These are phyloP conservation scores for Reticulascus tulasneorum DNA, from an alignment of 2,329 filamentous ascomycete species.

Conservation along the genomic window DNA sequence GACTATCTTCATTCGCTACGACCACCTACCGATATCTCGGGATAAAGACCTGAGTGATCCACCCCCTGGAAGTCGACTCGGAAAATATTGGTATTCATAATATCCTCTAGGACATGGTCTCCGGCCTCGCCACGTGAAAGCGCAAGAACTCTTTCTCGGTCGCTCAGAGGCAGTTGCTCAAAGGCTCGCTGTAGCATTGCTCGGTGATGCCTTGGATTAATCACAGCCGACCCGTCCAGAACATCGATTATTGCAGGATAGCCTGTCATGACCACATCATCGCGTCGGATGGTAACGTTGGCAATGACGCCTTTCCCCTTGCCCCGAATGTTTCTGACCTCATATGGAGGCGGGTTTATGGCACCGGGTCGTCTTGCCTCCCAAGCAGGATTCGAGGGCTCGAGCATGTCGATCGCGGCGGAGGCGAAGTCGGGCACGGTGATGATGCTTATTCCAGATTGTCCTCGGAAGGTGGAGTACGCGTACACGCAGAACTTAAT, in stretches of 20 bases:
- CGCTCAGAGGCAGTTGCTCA: slow-evolving; percentile 19
- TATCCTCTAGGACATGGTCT: slow-evolving; percentile 26
- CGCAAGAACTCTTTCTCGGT: slow-evolving; percentile 17
- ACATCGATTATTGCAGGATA: slow-evolving; percentile 23
- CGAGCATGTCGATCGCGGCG: slow-evolving; percentile 1
- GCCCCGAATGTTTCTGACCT: slow-evolving; percentile 19
- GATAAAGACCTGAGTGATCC: slow-evolving; percentile 25
- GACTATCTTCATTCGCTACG: neutral
- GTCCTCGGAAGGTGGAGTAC: slow-evolving; percentile 9
- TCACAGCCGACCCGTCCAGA: slow-evolving; percentile 17
- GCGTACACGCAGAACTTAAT: slow-evolving; percentile 11
- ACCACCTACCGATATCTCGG: slow-evolving; percentile 26
- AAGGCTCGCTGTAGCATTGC: slow-evolving; percentile 23
- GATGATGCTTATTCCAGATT: slow-evolving; percentile 7
- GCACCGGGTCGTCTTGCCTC: neutral
- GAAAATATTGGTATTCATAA: slow-evolving; percentile 30
- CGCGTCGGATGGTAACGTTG: slow-evolving; percentile 22
- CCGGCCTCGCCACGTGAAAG: slow-evolving; percentile 26
- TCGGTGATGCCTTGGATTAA: slow-evolving; percentile 17
- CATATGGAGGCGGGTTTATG: slow-evolving; percentile 16
- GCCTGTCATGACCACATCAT: slow-evolving; percentile 25
- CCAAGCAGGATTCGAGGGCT: slow-evolving; percentile 6
- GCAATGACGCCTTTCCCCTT: slow-evolving; percentile 29
- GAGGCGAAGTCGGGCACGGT: slow-evolving; percentile 10
- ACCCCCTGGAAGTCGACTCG: slow-evolving; percentile 18